These are phyloP conservation scores for Tricholoma hemisulphureum DNA, from an alignment of 768 basidiomycete species.

Conservation along the genomic window DNA sequence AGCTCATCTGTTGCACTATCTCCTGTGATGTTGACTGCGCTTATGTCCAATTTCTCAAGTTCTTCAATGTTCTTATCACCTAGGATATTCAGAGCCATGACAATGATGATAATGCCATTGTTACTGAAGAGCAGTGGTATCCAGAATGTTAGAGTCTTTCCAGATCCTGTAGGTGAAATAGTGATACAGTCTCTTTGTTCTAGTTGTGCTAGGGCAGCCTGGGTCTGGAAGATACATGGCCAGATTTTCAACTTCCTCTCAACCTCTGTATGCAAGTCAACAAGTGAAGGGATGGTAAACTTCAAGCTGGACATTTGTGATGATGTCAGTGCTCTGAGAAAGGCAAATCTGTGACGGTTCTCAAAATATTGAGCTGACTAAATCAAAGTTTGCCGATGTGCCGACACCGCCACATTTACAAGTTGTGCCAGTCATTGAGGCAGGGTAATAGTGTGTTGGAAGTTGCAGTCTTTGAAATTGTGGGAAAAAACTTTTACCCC, in stretches of 20 bases:
- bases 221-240: conserved; percentile 16
- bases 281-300: conserved; percentile 1
- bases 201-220: conserved; percentile 7
- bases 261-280: conserved; percentile 4
- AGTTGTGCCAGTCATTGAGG: too few species aligned
- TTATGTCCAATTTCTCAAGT: conserved; percentile 10
- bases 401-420: background rate
- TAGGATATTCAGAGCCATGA: conserved; percentile 22
- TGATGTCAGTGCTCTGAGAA: too few species aligned
- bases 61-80: conserved; percentile 17
- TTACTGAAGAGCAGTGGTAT: conserved; percentile 19
- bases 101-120: conserved; percentile 15
- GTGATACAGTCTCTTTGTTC: too few species aligned
- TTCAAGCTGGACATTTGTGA: too few species aligned
- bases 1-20: too few species aligned
- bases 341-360: too few species aligned
- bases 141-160: conserved; percentile 26
- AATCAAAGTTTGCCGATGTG: background rate
- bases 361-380: background rate
- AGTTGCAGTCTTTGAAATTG: background rate
- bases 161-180: conserved; percentile 20
- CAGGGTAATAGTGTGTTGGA: background rate
- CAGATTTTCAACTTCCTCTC: conserved; percentile 12
- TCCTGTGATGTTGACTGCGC: conserved; percentile 14
- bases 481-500: background rate